Evolutionary conservation across 2,329 filamentous ascomycete genomes (phyloP).

Genomic region (Penicillium sp.): DNA sequence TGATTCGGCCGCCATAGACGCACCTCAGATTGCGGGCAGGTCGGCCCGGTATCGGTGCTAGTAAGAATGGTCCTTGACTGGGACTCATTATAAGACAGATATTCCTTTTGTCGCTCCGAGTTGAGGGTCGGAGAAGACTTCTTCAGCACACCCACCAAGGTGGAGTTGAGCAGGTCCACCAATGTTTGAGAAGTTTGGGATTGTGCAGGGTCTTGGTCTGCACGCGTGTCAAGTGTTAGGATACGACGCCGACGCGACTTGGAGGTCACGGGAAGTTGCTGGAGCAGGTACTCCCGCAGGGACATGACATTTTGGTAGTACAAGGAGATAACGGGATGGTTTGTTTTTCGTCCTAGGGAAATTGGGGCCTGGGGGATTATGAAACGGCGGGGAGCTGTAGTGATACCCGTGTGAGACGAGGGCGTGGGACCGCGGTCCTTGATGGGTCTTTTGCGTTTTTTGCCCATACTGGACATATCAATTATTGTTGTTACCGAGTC

Average conservation of each 20-base stretch:
- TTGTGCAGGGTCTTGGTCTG: constrained; percentile 6
- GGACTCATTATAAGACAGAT: constrained; percentile 62
- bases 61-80: constrained; percentile 43
- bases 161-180: constrained; percentile 64
- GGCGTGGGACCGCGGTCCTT: constrained; percentile 21
- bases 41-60: constrained; percentile 39
- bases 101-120: constrained; percentile 53
- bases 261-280: constrained; percentile 65
- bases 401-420: constrained; percentile 29
- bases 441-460: constrained; percentile 45
- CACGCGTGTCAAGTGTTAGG: constrained; percentile 26
- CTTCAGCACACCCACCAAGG: constrained; percentile 60
- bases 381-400: constrained; percentile 20
- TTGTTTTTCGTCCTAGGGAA: constrained; percentile 14
- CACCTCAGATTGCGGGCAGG: constrained; percentile 65
- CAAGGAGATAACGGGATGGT: constrained; percentile 64
- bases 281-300: constrained; percentile 69
- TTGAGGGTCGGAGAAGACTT: constrained; percentile 32
- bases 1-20: constrained; percentile 18
- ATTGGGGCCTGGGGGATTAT: constrained; percentile 12
- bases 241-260: constrained; percentile 52
- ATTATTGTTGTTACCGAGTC: not conserved
- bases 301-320: constrained; percentile 67
- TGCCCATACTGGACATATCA: constrained; percentile 33
- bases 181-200: constrained; percentile 36